Evolutionary conservation across 2,329 filamentous ascomycete species (phyloP), one percentile per base, ranked within the genome.

Genomic region (Ophiognomonia clavigignenti-juglandacearum): DNA sequence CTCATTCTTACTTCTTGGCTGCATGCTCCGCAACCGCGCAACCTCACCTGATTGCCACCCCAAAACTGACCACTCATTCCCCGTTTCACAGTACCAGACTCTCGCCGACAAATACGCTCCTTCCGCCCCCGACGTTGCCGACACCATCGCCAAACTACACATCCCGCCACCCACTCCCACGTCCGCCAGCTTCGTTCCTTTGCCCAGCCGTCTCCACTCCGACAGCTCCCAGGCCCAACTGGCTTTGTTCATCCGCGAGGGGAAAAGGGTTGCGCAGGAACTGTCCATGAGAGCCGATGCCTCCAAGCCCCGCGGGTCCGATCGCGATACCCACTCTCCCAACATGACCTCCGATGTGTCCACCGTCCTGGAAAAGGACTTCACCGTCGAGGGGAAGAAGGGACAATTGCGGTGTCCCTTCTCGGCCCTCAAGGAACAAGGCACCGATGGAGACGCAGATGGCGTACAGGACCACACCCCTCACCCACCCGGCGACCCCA

Each of bases 381-480:
- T 96, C 59, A 96, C 91, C 16, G 86, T 91, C 27, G 75, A 84
- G 61, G 91, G 91, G 51, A 88, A 82, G 59, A 88, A 86, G 58
- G 88, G 90, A 57, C 79, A 78, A 54, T 71, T 96, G 43, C 80
- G 81, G 56, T 96, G 91, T 67, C 91, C 91, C 0, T 96, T 95
- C 65, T 83, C 72, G 50, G 67, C 73, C 58, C 57, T 66, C 63
- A 67, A 60, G 57, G 63, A 58, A 39, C 55, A 56, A 14, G 55
- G 55, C 24, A 55, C 49, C 20, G 36, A 52, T 55, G 45, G 37
- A 11, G 48, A 54, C 24, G 45, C 43, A 18, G 48, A 54, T 38
- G 51, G 47, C 41, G 43, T 51, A 56, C 57, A 44, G 52, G 45
- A 47, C 48, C 52, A 55, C 57, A 71, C 68, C 18, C 71, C 69